These are phyloP conservation scores for Eurotiales sp. DNA, from an alignment of 2,329 filamentous ascomycete genomes.

Conservation along the genomic window DNA sequence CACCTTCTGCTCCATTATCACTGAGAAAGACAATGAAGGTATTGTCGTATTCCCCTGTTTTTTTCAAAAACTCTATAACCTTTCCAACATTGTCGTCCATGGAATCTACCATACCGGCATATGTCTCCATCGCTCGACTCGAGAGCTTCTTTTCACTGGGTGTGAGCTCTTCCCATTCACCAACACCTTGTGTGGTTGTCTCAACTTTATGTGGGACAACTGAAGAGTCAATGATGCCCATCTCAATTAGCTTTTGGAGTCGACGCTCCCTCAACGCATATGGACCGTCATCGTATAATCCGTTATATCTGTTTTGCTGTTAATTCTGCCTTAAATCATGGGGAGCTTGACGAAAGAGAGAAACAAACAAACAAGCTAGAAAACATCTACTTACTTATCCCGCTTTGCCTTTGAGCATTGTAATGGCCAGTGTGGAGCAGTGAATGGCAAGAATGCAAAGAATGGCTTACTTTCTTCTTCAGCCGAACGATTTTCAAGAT, in stretches of 20 bases:
- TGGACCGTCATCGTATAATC: not conserved
- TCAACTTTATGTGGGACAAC: conserved; percentile 16
- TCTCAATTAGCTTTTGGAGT: not conserved
- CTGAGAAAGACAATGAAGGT: conserved; percentile 51
- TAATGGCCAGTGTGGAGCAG: conserved; percentile 3
- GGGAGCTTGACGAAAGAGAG: too few species aligned
- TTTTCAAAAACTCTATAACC: conserved; percentile 43
- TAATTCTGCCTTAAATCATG: too few species aligned
- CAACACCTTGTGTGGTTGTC: conserved; percentile 5
- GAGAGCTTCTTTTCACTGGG: conserved; percentile 23
- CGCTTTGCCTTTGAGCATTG: conserved; percentile 4
- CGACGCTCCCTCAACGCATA: conserved; percentile 1
- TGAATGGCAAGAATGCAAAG: conserved; percentile 3
- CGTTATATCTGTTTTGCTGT: not conserved
- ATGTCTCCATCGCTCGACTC: conserved; percentile 46
- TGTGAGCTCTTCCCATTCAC: conserved; percentile 18
- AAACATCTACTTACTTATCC: conserved; percentile 14
- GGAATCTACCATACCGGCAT: conserved; percentile 49
- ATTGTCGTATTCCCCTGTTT: conserved; percentile 47
- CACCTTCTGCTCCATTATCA: conserved; percentile 50
- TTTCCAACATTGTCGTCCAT: conserved; percentile 47
- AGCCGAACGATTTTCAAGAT: not conserved
- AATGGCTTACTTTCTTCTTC: not conserved
- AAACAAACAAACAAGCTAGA: too few species aligned
- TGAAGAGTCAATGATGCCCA: conserved; percentile 1